Evolutionary conservation across 352 stramenopile species (phyloP).

Genomic region (Globisporangium polare): DNA sequence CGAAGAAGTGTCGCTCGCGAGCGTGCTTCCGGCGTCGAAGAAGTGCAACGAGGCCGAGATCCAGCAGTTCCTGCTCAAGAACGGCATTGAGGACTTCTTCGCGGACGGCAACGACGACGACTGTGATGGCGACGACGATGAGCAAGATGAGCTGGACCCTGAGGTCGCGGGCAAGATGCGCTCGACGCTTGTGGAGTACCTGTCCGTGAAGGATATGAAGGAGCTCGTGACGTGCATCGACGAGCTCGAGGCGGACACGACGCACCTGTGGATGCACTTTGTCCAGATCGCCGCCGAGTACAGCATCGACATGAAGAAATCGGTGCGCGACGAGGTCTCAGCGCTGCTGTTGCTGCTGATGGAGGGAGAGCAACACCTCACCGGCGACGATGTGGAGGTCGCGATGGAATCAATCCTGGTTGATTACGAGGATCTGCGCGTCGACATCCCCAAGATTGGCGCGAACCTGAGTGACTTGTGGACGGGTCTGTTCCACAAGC

Average conservation of each 20-base stretch:
- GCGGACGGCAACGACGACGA: conserved; percentile 38
- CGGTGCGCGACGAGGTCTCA: conserved; percentile 39
- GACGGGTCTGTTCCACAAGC: conserved; percentile 53
- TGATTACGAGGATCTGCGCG: conserved; percentile 70
- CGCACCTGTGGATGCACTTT: conserved; percentile 65
- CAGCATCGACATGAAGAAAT: conserved; percentile 50
- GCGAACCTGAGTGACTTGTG: conserved; percentile 57
- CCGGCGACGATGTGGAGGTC: conserved; percentile 43
- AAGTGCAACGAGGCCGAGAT: conserved; percentile 40
- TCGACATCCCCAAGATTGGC: conserved; percentile 69
- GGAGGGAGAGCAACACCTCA: conserved; percentile 36
- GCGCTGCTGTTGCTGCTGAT: conserved; percentile 43
- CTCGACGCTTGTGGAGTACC: conserved; percentile 72
- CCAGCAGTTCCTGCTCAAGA: conserved; percentile 52
- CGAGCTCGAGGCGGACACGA: conserved; percentile 33
- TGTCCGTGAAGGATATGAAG: conserved; percentile 66
- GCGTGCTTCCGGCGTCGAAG: conserved; percentile 40
- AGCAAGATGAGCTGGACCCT: conserved; percentile 54
- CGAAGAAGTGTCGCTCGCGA: conserved; percentile 63
- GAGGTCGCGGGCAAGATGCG: conserved; percentile 62
- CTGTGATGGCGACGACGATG: conserved; percentile 36
- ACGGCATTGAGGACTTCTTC: conserved; percentile 70
- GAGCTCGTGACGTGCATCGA: conserved; percentile 77
- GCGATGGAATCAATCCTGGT: conserved; percentile 53
- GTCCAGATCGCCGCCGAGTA: conserved; percentile 41